Base-by-base conservation (phyloP, 495 filamentous ascomycete genomes). In the Talaromyces wortmannii region DNA sequence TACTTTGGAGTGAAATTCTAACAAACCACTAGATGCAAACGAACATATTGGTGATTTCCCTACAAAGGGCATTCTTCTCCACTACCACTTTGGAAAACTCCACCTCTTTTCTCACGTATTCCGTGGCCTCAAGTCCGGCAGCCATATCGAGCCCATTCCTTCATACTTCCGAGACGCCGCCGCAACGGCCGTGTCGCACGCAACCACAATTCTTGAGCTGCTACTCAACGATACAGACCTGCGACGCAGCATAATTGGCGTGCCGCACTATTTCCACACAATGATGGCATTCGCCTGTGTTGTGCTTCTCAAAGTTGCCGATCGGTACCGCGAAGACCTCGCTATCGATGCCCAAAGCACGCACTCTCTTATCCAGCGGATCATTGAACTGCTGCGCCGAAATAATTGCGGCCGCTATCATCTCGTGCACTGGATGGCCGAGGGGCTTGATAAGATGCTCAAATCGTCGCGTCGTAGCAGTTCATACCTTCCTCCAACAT, bases 201-300 rank as follows among this genome's bases (percentile, higher is more conserved):
- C 73, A 5, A 64, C 69, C 0, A 57, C 69, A 7, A 75, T 74
- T 30, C 63, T 76, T 16, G 64, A 73, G 31, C 64, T 73, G 55
- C 64, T 78, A n/a, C 62, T 76, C 0, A 56, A 64, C 12, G 71
- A 76, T 31, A 33, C 53, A 1, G 65, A 75, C 48, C 64, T 78
- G 10, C 66, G 65, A 45, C 55, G 59, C 15, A 64, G 62, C 15
- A 64, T 76, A 1, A 63, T 74, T 15, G 75, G 72, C 12, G 70
- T 75, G 55, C 73, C 75, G 2, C 71, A 72, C 51, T 78, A 78
- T 50, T 69, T 75, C 52, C 69, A 76, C 53, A 70, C 70, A 45
- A 78, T 76, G 73, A 72, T 76, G 49, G 70, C 73, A 0, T 76
- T 74, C 50, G 75, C 75, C 2, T 67, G 67, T 17, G 70, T 76